A percentile compares a stretch with the other conserved stretches of the same genome.
phyloP scores from a whole-genome alignment of 352 stramenopile genomes.

The Globisporangium paroecandrum region DNA sequence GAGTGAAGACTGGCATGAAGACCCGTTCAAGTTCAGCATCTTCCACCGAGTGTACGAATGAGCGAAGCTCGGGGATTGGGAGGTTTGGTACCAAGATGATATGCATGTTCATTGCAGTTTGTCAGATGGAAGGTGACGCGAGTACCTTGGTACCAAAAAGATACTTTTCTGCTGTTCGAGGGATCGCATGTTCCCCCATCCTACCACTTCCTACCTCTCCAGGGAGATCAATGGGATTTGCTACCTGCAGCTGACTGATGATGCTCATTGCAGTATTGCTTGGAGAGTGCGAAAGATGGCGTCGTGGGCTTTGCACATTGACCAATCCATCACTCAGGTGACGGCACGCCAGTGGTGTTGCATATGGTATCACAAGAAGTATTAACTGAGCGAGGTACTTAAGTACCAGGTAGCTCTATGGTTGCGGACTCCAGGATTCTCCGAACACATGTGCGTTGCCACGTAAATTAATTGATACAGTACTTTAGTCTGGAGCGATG shows the following conservation, averaged over 20 bases:
- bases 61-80: not conserved
- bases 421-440: not conserved
- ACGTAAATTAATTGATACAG: not conserved
- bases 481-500: not conserved
- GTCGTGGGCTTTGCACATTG: not conserved
- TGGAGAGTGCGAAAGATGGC: not conserved
- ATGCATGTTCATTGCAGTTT: not conserved
- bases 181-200: not conserved
- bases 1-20: not conserved
- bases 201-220: not conserved
- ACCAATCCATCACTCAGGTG: not conserved
- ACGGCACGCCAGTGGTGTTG: not conserved
- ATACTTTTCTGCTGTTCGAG: not conserved
- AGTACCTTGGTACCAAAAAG: not conserved
- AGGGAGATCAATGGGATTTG: not conserved
- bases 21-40: not conserved
- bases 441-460: not conserved
- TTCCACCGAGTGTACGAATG: not conserved
- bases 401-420: not conserved
- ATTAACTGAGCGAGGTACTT: not conserved
- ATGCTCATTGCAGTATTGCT: not conserved
- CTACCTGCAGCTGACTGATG: not conserved
- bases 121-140: not conserved
- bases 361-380: not conserved
- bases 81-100: slow-evolving; percentile 1